These are phyloP conservation scores for Quercus ilex DNA, from an alignment of 306 rosid species.

Conservation along the genomic window DNA sequence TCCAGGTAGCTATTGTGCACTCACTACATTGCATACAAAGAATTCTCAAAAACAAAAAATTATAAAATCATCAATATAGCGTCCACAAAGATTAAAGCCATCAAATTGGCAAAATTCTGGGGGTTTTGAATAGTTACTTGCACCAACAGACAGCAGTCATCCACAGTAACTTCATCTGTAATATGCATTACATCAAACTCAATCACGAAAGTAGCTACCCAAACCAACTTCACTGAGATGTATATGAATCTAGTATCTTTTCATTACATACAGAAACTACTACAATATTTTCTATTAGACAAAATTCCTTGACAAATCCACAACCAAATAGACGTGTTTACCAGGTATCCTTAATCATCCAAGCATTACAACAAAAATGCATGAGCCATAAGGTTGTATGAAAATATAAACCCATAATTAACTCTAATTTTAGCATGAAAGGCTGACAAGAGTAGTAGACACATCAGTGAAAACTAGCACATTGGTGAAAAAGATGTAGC, in stretches of 20 bases:
- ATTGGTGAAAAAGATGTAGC: slow-evolving; percentile 54
- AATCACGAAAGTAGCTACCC: background rate
- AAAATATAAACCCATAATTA: too few relatives aligned
- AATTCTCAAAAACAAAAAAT: background rate
- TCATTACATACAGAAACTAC: background rate
- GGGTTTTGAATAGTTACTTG: background rate
- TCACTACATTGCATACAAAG: background rate
- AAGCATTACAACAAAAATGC: too few relatives aligned
- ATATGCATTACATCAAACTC: background rate
- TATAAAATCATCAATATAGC: too few relatives aligned
- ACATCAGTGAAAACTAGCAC: background rate
- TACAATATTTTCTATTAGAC: background rate
- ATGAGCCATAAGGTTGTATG: too few relatives aligned
- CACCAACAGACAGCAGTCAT: background rate
- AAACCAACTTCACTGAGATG: background rate
- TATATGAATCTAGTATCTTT: background rate
- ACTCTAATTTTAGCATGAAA: background rate
- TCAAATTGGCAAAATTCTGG: background rate
- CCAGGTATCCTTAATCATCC: too few relatives aligned
- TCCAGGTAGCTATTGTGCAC: background rate
- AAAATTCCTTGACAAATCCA: background rate
- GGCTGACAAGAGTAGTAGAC: background rate
- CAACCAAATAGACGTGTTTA: background rate
- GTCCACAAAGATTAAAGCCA: background rate
- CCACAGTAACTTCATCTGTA: background rate